Evolutionary conservation across 2,329 filamentous ascomycete species (phyloP).

Genomic region (Colletotrichum falcatum): DNA sequence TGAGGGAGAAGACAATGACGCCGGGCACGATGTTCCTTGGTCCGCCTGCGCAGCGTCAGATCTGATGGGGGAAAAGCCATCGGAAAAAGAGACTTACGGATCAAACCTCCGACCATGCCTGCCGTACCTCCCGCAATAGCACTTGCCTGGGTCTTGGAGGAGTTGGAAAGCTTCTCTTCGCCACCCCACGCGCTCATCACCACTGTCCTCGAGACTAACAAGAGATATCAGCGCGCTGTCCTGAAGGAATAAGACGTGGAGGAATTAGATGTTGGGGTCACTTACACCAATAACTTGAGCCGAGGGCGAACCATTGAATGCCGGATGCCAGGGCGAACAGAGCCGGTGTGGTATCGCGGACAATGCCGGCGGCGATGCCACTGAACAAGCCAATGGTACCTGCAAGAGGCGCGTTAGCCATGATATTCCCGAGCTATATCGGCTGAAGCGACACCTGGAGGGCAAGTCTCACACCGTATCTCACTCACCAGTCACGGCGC

Average conservation of each 20-base stretch:
- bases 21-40: slow-evolving; percentile 65
- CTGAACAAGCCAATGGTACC: slow-evolving; percentile 71
- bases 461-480: neutral
- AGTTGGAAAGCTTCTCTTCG: slow-evolving; percentile 63
- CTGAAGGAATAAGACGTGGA: neutral
- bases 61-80: neutral
- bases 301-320: slow-evolving; percentile 84
- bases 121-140: slow-evolving; percentile 78
- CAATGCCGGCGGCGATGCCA: slow-evolving; percentile 77
- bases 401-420: slow-evolving; percentile 48
- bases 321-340: slow-evolving; percentile 80
- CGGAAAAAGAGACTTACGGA: slow-evolving; percentile 57
- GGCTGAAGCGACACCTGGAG: neutral
- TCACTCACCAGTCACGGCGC: slow-evolving; percentile 66
- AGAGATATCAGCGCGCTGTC: slow-evolving; percentile 31
- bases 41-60: slow-evolving; percentile 55
- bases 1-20: slow-evolving; percentile 60
- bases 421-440: neutral
- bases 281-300: slow-evolving; percentile 81
- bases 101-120: slow-evolving; percentile 68
- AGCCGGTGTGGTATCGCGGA: slow-evolving; percentile 74
- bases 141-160: slow-evolving; percentile 75
- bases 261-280: slow-evolving; percentile 36
- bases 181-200: slow-evolving; percentile 62
- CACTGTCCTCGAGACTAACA: slow-evolving; percentile 61